Evolutionary conservation across 306 rosid genomes (phyloP), one percentile per base, ranked within the genome.

Genomic region (Heteromeles arbutifolia): DNA sequence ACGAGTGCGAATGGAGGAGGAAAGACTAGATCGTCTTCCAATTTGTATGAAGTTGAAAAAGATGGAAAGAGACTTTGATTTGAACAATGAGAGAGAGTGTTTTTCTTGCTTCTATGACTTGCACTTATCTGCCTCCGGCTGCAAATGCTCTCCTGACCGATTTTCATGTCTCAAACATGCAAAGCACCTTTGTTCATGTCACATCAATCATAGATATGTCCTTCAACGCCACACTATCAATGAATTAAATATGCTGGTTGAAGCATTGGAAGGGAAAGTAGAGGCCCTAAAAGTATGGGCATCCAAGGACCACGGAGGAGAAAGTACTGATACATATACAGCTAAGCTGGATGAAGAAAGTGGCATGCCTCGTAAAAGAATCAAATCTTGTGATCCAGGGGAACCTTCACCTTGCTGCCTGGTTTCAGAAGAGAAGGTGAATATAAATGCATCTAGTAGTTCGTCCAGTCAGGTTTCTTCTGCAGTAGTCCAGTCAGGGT

Each of bases 21-120:
- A 88, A 79, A 88, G 97, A 82, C 79, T 87, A 57, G 87, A 63
- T 37, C 77, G 84, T 81, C 89, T 93, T 83, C 92, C 91, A 58
- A 77, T 75, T 70, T 72, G 72, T 79, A 75, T 85, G 79, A 91
- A 88, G 88, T 59, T 68, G 69, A 88, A 79, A 65, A 90, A 90
- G 82, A 94, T 94, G 98, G 87, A 84, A 52, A 84, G 70, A 8
- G 93, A 90, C 75, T 86, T 84, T 44, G 98, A 91, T 80, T 70
- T 83, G 78, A 65, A 79, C 65, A 81, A 78, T 44, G 98, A 94
- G 78, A 91, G 96, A 87, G 98, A 94, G 76, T 94, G 98, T 58
- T 90, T 78, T 80, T 82, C 88, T 73, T 94, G 98, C 87, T 91
- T 86, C 84, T 94, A 91, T 70, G 98, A 94, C 85, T 85, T 94